These are phyloP conservation scores for Taphrina deformans DNA, from an alignment of 1,139 yeast species.

Conservation along the genomic window DNA sequence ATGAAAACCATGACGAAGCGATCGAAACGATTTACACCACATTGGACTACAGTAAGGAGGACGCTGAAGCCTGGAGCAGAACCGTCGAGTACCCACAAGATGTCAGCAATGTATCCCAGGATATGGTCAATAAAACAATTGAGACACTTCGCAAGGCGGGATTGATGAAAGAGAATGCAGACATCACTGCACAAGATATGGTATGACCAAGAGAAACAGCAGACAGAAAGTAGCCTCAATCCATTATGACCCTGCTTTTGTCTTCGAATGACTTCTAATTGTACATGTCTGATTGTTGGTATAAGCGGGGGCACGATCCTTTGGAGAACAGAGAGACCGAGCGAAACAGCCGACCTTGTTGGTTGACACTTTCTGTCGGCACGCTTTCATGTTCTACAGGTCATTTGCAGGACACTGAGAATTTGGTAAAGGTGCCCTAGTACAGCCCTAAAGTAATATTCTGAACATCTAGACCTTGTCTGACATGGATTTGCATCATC, in stretches of 20 bases:
- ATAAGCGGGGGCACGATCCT: constrained; percentile 24
- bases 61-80: constrained; percentile 75
- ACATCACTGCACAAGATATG: constrained; percentile 15
- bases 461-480: neutral
- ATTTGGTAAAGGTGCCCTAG: constrained; percentile 25
- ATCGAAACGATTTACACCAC: constrained; percentile 62
- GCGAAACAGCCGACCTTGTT: constrained; percentile 29
- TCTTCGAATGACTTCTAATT: too few species aligned
- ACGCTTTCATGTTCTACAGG: constrained; percentile 21
- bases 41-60: constrained; percentile 73
- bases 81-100: constrained; percentile 65
- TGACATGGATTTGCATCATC: neutral
- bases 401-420: constrained; percentile 11
- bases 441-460: too few species aligned
- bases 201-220: neutral
- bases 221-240: neutral
- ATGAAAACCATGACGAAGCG: constrained; percentile 62
- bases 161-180: constrained; percentile 35
- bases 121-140: constrained; percentile 55
- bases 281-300: constrained; percentile 1
- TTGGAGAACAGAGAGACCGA: neutral
- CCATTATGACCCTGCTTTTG: too few species aligned
- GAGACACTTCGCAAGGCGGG: constrained; percentile 39
- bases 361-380: constrained; percentile 9
- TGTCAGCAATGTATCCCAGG: constrained; percentile 56